Evolutionary conservation across 257 asterid genomes (phyloP).

Genomic region (Fraxinus americana): DNA sequence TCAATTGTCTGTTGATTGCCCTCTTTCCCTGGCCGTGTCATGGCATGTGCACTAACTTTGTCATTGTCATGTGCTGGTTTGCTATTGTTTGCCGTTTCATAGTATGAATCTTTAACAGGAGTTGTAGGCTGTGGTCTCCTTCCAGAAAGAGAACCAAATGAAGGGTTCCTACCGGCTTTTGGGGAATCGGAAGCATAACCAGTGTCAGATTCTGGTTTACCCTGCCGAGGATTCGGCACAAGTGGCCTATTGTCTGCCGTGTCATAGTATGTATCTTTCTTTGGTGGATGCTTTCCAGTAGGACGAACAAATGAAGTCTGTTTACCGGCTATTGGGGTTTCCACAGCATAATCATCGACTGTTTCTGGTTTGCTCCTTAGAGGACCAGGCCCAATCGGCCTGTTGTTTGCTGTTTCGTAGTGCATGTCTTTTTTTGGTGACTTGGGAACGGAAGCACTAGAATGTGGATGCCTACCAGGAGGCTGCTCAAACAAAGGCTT

Average conservation of each 20-base stretch:
- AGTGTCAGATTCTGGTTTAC: background rate
- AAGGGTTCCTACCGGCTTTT: background rate
- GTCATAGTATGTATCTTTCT: background rate
- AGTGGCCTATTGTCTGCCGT: background rate
- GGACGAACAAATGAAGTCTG: background rate
- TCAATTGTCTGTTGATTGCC: constrained; percentile 21
- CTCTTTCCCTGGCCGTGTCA: constrained; percentile 6
- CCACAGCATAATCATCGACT: background rate
- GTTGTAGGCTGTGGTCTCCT: background rate
- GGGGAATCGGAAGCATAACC: background rate
- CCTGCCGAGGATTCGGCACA: background rate
- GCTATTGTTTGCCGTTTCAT: constrained; percentile 8
- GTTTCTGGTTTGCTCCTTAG: background rate
- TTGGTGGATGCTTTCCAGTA: background rate
- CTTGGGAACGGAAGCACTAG: background rate
- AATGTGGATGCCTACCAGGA: background rate
- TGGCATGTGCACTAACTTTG: constrained; percentile 1
- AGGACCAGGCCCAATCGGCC: background rate
- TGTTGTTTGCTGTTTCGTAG: background rate
- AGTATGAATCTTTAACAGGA: background rate
- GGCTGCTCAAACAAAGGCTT: background rate
- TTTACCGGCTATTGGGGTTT: background rate
- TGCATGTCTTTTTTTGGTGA: background rate
- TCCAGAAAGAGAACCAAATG: too few species aligned
- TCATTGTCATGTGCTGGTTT: constrained; percentile 15